Percentiles rank a stretch among this genome's conserved stretches.
Evolutionary conservation across 345 rosid species (phyloP).

Genomic region (Isatis tinctoria): DNA sequence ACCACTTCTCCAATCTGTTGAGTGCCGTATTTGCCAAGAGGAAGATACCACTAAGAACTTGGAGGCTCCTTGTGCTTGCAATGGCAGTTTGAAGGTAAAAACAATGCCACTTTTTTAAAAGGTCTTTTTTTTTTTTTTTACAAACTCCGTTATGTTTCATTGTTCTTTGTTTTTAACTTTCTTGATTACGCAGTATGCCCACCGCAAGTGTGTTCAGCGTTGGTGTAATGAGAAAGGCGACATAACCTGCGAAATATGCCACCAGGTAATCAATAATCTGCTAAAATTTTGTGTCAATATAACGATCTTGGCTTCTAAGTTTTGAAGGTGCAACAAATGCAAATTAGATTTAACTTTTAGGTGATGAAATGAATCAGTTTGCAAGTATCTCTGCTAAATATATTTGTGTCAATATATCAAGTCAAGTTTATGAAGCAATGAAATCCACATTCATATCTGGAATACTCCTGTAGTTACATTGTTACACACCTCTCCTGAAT

Average conservation of each 20-base stretch:
- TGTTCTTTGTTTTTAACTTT: background rate
- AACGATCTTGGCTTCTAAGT: background rate
- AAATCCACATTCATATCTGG: background rate
- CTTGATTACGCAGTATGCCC: conserved; percentile 11
- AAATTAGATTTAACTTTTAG: background rate
- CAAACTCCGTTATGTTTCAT: background rate
- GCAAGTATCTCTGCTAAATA: background rate
- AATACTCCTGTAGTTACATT: background rate
- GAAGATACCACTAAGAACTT: conserved; percentile 69
- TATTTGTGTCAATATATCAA: background rate
- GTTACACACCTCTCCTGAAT: background rate
- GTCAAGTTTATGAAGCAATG: background rate
- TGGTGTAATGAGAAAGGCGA: conserved; percentile 99
- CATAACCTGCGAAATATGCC: conserved; percentile 88
- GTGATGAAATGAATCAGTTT: background rate
- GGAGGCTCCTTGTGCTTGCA: conserved; percentile 90
- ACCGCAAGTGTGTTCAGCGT: conserved; percentile 88
- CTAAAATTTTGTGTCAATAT: background rate
- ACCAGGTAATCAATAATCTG: conserved; percentile 53
- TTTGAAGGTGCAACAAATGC: background rate
- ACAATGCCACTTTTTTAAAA: background rate
- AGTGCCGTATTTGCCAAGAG: conserved; percentile 98
- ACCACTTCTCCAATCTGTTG: conserved; percentile 71
- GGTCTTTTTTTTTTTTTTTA: background rate
- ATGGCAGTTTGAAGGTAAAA: conserved; percentile 92